Evolutionary conservation across 78 protist genomes (phyloP).

Genomic region (Planoprotostelium fungivorum): DNA sequence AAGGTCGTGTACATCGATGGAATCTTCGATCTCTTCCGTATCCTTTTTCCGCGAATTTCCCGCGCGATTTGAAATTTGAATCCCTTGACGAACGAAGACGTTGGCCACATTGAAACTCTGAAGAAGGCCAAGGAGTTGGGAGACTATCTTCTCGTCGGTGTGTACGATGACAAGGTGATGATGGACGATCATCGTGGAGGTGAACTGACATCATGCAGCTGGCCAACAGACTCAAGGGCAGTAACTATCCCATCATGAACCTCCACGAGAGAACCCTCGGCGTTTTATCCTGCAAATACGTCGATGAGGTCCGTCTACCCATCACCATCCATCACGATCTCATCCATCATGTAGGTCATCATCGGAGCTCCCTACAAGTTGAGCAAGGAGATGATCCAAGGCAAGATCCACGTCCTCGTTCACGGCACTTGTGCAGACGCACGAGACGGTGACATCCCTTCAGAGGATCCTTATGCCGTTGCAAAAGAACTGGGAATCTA

Average conservation of each 20-base stretch:
- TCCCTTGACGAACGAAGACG: conserved; percentile 31
- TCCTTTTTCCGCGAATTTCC: background rate
- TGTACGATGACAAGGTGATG: conserved; percentile 68
- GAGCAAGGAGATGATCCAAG: conserved; percentile 64
- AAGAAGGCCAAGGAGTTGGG: conserved; percentile 79
- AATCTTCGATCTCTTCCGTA: conserved; percentile 89
- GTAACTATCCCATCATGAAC: conserved; percentile 90
- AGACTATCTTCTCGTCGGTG: conserved; percentile 88
- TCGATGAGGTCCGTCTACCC: background rate
- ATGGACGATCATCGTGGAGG: too few relatives aligned
- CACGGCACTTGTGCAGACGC: conserved; percentile 43
- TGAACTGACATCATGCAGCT: too few relatives aligned
- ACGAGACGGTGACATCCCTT: background rate
- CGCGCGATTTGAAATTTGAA: background rate
- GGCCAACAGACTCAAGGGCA: conserved; percentile 69
- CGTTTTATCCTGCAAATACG: conserved; percentile 79
- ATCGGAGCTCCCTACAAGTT: conserved; percentile 85
- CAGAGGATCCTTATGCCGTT: conserved; percentile 42
- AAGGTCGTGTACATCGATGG: conserved; percentile 92
- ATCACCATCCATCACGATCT: background rate
- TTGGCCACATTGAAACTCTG: conserved; percentile 83
- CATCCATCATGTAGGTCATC: conserved; percentile 70
- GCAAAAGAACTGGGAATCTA: conserved; percentile 57
- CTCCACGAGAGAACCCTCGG: conserved; percentile 86
- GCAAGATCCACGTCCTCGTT: conserved; percentile 62